Percentiles rank a stretch among this genome's conserved stretches.
Conservation (phyloP, 208 protist species). For the Entamoeba nuttalli region DNA sequence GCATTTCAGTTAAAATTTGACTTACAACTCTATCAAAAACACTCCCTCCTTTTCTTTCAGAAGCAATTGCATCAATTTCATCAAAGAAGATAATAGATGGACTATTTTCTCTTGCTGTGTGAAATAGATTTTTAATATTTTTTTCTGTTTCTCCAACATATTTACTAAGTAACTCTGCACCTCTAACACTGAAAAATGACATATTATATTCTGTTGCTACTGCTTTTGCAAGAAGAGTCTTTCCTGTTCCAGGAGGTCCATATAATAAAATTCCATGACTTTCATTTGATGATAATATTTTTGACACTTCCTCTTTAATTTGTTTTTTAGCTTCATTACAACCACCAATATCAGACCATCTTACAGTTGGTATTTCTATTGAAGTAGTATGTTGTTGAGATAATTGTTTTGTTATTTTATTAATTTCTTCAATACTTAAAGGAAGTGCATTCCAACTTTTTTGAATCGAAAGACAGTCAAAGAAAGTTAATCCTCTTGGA, state of each 20-base stretch:
- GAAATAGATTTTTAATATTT: constrained; percentile 97
- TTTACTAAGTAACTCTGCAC: constrained; percentile 90
- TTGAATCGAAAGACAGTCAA: too few relatives aligned
- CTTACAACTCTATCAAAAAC: constrained; percentile 86
- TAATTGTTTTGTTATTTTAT: too few relatives aligned
- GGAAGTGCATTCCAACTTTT: too few relatives aligned
- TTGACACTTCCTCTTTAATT: too few relatives aligned
- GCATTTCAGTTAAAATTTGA: constrained; percentile 96
- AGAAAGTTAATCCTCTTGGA: too few relatives aligned
- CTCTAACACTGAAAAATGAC: constrained; percentile 90
- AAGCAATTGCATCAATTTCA: constrained; percentile 35
- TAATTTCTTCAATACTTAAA: too few relatives aligned
- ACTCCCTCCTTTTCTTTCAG: neutral
- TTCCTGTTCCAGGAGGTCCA: constrained; percentile 37
- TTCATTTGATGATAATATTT: too few relatives aligned
- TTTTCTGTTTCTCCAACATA: constrained; percentile 92
- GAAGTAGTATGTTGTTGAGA: too few relatives aligned
- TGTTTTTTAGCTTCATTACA: too few relatives aligned
- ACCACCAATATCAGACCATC: too few relatives aligned
- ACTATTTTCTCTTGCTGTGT: constrained; percentile 92
- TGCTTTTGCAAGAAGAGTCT: constrained; percentile 83
- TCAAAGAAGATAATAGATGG: constrained; percentile 37
- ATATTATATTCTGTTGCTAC: constrained; percentile 92
- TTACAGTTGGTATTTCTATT: too few relatives aligned
- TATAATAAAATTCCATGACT: constrained; percentile 14